phyloP scores from a whole-genome alignment of 805 yeast species.

The Isabelozyma heimii region DNA sequence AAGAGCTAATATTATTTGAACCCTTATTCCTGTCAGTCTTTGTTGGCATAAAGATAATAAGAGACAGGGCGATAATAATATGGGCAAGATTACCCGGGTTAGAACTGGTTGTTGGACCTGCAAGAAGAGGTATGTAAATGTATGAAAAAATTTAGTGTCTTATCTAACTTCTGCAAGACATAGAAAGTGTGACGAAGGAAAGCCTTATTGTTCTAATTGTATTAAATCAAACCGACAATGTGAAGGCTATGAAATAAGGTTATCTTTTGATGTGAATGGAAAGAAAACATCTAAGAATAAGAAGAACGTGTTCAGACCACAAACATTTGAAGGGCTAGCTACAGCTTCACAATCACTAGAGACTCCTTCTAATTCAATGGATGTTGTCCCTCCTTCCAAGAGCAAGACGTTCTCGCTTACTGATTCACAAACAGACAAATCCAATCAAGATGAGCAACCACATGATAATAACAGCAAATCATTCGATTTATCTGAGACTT shows the following conservation, averaged over 20 bases:
- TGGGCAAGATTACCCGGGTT: slow-evolving; percentile 46
- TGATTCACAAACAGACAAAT: neutral
- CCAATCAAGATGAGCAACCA: neutral
- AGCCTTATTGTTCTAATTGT: slow-evolving; percentile 52
- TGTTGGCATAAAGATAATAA: too few relatives aligned
- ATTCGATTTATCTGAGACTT: neutral
- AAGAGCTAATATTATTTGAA: too few relatives aligned
- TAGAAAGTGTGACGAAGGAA: slow-evolving; percentile 55
- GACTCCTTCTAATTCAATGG: neutral
- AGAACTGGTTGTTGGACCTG: slow-evolving; percentile 62
- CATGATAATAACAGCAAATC: neutral
- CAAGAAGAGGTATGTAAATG: slow-evolving; percentile 40
- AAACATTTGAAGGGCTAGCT: neutral
- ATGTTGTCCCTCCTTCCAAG: neutral
- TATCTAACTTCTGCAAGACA: slow-evolving; percentile 29
- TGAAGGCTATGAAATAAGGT: slow-evolving; percentile 48
- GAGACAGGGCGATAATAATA: slow-evolving; percentile 1
- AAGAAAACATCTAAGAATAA: neutral
- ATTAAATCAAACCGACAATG: slow-evolving; percentile 41
- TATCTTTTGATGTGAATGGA: slow-evolving; percentile 52
- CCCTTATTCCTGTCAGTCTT: too few relatives aligned
- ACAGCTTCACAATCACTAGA: neutral
- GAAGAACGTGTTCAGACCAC: neutral
- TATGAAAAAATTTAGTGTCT: neutral
- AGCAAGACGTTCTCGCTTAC: neutral